These are phyloP conservation scores for Elaeis oleifera DNA, from an alignment of 202 grass and related monocot genomes.

Conservation along the genomic window DNA sequence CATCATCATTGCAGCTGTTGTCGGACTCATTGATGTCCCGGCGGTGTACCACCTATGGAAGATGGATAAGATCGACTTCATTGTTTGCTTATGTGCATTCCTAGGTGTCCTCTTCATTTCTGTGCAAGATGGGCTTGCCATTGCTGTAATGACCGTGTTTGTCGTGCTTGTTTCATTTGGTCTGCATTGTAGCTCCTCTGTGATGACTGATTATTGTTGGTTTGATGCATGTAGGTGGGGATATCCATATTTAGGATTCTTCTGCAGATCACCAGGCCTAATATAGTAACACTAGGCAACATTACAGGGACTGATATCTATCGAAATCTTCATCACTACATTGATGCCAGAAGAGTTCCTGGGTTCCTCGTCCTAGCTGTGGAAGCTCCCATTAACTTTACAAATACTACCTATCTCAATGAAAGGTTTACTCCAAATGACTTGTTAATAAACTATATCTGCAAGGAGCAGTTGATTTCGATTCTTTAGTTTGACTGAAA, in stretches of 20 bases:
- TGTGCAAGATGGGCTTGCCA: conserved; percentile 74
- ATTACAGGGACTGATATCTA: conserved; percentile 80
- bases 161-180: background rate
- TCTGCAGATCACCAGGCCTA: conserved; percentile 83
- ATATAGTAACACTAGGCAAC: conserved; percentile 59
- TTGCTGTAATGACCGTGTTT: conserved; percentile 45
- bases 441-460: background rate
- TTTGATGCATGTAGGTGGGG: conserved; percentile 44
- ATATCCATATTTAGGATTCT: conserved; percentile 81
- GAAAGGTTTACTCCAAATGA: conserved; percentile 50
- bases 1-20: conserved; percentile 76
- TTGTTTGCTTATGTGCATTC: conserved; percentile 78
- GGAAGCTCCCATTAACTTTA: conserved; percentile 91
- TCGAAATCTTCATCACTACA: conserved; percentile 72
- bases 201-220: no score
- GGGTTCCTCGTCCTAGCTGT: conserved; percentile 77
- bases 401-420: conserved; percentile 83
- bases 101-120: conserved; percentile 92
- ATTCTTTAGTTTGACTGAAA: no score
- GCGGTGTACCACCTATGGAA: conserved; percentile 78
- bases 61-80: conserved; percentile 96
- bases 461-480: no score
- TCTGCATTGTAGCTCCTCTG: no score
- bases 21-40: conserved; percentile 68
- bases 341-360: conserved; percentile 73